Conservation (phyloP, 2,329 filamentous ascomycete species). For the Cladosporium phlei region DNA sequence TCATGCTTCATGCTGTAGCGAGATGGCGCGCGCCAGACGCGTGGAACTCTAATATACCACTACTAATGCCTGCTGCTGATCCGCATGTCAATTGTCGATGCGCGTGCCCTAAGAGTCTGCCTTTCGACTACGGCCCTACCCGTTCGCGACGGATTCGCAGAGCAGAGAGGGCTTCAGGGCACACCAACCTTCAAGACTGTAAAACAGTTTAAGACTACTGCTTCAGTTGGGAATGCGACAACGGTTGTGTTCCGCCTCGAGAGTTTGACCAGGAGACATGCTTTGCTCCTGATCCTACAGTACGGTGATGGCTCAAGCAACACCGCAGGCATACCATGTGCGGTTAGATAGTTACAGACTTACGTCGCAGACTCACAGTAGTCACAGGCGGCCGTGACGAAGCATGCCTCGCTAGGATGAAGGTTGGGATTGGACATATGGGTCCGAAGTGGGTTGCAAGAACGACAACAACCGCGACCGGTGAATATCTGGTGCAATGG, state of each 20-base stretch:
- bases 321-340: too few species aligned
- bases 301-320: too few species aligned
- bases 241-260: too few species aligned
- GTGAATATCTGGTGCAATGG: constrained; percentile 9
- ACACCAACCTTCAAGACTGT: too few species aligned
- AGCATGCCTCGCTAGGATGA: background rate
- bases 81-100: constrained; percentile 5
- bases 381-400: constrained; percentile 4
- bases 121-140: constrained; percentile 1
- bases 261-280: too few species aligned
- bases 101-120: background rate
- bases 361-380: background rate
- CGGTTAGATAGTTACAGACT: background rate
- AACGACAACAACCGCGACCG: too few species aligned
- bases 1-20: background rate
- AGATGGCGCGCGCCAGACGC: background rate
- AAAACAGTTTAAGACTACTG: too few species aligned
- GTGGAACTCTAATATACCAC: background rate
- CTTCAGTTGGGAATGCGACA: too few species aligned
- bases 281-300: too few species aligned
- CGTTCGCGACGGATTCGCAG: constrained; percentile 11
- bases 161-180: background rate
- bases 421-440: constrained; percentile 6
- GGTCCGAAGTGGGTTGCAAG: constrained; percentile 1
- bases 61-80: constrained; percentile 12